Evolutionary conservation across 257 asterid species (phyloP).

Genomic region (Linaria vulgaris): DNA sequence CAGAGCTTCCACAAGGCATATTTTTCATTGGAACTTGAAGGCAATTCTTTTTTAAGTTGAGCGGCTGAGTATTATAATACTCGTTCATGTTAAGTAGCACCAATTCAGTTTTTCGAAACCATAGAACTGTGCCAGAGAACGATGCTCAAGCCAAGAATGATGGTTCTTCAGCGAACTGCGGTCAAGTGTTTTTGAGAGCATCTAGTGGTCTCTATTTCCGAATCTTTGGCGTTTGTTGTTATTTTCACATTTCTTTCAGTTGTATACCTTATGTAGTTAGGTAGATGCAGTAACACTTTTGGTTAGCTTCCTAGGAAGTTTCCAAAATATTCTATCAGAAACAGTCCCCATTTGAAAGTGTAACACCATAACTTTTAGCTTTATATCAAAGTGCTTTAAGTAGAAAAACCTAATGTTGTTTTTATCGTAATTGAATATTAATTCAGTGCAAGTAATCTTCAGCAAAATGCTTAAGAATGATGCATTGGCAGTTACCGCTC

Average conservation of each 20-base stretch:
- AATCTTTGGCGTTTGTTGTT: conserved; percentile 1
- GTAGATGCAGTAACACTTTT: conserved; percentile 20
- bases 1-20: neutral
- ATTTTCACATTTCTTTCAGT: conserved; percentile 6
- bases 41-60: neutral
- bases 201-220: neutral
- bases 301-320: neutral
- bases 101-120: neutral
- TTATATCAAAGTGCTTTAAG: too few species aligned
- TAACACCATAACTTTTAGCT: conserved; percentile 3
- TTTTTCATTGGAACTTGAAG: neutral
- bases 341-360: conserved; percentile 3
- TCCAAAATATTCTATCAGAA: conserved; percentile 7
- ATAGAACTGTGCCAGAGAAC: neutral
- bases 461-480: too few species aligned
- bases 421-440: too few species aligned
- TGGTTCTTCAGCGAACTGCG: neutral
- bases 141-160: neutral
- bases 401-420: too few species aligned
- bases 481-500: too few species aligned
- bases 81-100: neutral
- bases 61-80: neutral
- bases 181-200: neutral
- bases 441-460: too few species aligned
- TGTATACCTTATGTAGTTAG: conserved; percentile 18